These are phyloP conservation scores for Cryptomeria japonica DNA, from an alignment of 75 land plant genomes.

Conservation along the genomic window DNA sequence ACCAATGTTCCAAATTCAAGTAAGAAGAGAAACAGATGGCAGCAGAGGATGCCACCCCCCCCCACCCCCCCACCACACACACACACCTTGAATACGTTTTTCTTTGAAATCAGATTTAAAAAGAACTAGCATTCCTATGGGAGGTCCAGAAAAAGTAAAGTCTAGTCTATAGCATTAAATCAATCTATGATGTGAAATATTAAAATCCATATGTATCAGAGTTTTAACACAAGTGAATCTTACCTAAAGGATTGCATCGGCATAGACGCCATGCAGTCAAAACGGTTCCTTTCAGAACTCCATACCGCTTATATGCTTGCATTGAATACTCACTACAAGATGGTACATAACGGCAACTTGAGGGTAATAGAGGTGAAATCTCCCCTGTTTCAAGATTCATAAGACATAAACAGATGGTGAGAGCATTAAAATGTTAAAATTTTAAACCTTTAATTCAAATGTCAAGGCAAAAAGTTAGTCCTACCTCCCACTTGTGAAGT, in stretches of 20 bases:
- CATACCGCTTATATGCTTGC: slow-evolving; percentile 90
- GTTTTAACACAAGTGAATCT: background rate
- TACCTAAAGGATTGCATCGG: slow-evolving; percentile 95
- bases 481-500: background rate
- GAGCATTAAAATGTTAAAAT: slow-evolving; percentile 2
- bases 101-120: background rate
- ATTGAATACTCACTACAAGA: slow-evolving; percentile 95
- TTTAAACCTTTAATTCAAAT: background rate
- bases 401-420: background rate
- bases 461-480: background rate
- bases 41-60: background rate
- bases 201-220: background rate
- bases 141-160: background rate
- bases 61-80: no score
- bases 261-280: slow-evolving; percentile 88
- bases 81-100: background rate
- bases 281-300: slow-evolving; percentile 76
- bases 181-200: background rate
- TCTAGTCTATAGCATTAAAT: background rate
- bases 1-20: slow-evolving; percentile 1
- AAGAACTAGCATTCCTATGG: background rate
- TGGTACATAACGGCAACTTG: slow-evolving; percentile 85
- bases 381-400: slow-evolving; percentile 51
- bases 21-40: background rate
- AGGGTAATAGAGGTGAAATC: slow-evolving; percentile 76